Conservation (phyloP, 441 rosid genomes). For the Aleurites moluccanus region DNA sequence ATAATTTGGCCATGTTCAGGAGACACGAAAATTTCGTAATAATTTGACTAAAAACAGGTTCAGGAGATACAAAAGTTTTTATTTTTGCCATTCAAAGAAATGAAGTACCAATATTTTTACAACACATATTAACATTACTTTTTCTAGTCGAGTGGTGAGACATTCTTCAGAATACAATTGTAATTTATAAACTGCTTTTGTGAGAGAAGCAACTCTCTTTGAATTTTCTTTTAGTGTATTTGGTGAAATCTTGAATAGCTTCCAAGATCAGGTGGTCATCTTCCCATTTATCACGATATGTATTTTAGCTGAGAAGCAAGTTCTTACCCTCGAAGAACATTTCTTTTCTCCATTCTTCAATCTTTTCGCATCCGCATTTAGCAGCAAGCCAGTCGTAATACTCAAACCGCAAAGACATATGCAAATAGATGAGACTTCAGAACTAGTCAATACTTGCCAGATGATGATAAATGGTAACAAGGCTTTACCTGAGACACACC, state of each 20-base stretch:
- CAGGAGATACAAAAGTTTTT: too few species aligned
- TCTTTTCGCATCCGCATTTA: slow-evolving; percentile 40
- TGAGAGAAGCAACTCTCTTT: background rate
- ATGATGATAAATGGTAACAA: too few species aligned
- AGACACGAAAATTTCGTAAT: too few species aligned
- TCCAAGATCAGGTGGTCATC: slow-evolving; percentile 48
- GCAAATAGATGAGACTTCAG: background rate
- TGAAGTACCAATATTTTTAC: too few species aligned
- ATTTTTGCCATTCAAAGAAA: too few species aligned
- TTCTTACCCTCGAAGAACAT: slow-evolving; percentile 36
- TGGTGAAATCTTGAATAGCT: slow-evolving; percentile 31
- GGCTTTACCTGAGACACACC: slow-evolving; percentile 37
- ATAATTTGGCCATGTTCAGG: too few species aligned
- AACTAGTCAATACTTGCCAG: too few species aligned
- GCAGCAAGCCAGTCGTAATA: slow-evolving; percentile 63
- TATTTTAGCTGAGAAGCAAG: slow-evolving; percentile 34
- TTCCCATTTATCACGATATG: slow-evolving; percentile 71
- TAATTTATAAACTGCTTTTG: background rate
- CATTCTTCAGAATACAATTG: background rate
- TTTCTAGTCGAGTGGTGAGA: too few species aligned
- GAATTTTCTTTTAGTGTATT: slow-evolving; percentile 2
- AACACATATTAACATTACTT: background rate
- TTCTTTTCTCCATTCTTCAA: slow-evolving; percentile 62
- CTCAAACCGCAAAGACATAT: slow-evolving; percentile 38
- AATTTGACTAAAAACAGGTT: too few species aligned